phyloP scores from a whole-genome alignment of 2,329 filamentous ascomycete genomes.

The Proliferodiscus dingleyae region DNA sequence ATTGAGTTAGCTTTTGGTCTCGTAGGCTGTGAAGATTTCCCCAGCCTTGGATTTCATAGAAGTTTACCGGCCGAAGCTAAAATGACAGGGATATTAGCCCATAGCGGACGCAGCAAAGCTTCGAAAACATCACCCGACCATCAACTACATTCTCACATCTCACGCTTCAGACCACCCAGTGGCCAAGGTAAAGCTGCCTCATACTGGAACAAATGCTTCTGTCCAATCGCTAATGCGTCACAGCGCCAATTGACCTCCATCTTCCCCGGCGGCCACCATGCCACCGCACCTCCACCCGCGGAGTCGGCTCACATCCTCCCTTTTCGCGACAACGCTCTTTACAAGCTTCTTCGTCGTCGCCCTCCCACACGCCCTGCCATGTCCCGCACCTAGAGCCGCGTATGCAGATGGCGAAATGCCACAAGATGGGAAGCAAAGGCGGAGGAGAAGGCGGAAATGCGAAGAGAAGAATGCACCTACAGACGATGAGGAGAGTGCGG shows the following conservation, averaged over 20 bases:
- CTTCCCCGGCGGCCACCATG: constrained; percentile 48
- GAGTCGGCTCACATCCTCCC: constrained; percentile 85
- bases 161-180: neutral
- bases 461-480: constrained; percentile 28
- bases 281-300: constrained; percentile 84
- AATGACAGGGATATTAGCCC: neutral
- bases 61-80: constrained; percentile 6
- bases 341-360: constrained; percentile 90
- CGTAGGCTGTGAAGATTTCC: constrained; percentile 1
- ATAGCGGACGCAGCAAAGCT: neutral
- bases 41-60: constrained; percentile 17
- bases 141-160: neutral
- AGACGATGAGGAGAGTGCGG: constrained; percentile 37
- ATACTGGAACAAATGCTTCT: neutral
- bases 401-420: constrained; percentile 58
- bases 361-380: constrained; percentile 85
- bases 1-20: neutral
- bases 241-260: constrained; percentile 16
- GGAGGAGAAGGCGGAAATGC: constrained; percentile 41
- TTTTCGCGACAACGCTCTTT: constrained; percentile 89
- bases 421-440: constrained; percentile 31
- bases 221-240: neutral
- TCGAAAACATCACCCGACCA: constrained; percentile 2
- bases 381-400: constrained; percentile 72
- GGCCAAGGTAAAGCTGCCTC: neutral